Base-by-base conservation (phyloP, 306 rosid genomes). In the Vicia sativa region DNA sequence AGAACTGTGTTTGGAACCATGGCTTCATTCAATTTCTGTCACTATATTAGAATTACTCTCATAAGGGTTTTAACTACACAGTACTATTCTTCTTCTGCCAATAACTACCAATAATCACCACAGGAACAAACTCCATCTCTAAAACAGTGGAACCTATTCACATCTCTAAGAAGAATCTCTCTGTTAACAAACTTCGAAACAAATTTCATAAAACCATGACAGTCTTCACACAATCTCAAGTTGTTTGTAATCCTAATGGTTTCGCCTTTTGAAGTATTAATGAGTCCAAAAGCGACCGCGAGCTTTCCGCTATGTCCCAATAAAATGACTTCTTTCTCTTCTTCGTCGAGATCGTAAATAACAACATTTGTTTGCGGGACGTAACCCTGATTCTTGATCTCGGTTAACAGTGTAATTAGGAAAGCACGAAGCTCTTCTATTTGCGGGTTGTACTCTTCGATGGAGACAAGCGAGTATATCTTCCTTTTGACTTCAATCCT, bases 291-390 rank as follows among this genome's bases (percentile, higher is more conserved):
- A n/a, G 96, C 98, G 48, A 92, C 87, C 0, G 93, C 95, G 18
- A 92, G 85, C 57, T 92, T 92, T 68, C 90, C 96, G n/a, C 95
- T 86, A 68, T 92, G 98, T 71, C 98, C 96, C 78, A 92, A 69
- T 63, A 92, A 26, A 42, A 89, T 74, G 49, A 76, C 83, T 80
- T 92, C 98, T 75, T 92, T 92, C 82, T 89, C 96, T 78, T 87
- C 87, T 81, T 83, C 86, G 3, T 84, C 95, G 46, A 92, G 87
- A 76, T 62, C 67, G 6, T 62, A 19, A 13, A 6, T 39, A 19
- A 62, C 67, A 19, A 62, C 50, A 2, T 19, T 62, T 62, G 67
- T 62, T 35, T 11, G 50, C 5, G 67, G 50, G 4, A 62, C 35
- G 42, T 62, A 62, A 39, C 67, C 67, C 19, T 62, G 19, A 39